These are phyloP conservation scores for Tagetes erecta DNA, from an alignment of 129 eudicot genomes.

Conservation along the genomic window DNA sequence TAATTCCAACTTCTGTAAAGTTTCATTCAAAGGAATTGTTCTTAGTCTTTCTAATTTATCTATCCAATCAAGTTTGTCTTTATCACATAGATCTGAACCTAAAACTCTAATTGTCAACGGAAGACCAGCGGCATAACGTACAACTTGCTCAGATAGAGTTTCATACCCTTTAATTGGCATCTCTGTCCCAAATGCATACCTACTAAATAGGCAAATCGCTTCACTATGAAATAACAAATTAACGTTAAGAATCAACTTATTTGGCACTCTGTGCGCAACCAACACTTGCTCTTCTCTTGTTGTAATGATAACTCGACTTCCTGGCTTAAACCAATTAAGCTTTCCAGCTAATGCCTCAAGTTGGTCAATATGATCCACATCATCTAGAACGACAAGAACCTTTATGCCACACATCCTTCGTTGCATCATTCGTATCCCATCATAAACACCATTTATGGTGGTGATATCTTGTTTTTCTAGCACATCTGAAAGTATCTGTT, in stretches of 20 bases:
- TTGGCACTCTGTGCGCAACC: background rate
- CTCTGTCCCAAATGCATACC: slow-evolving; percentile 23
- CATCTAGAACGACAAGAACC: slow-evolving; percentile 28
- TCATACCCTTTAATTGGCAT: slow-evolving; percentile 10
- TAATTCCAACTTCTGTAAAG: background rate
- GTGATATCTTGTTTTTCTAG: background rate
- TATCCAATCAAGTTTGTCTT: background rate
- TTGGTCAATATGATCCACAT: slow-evolving; percentile 18
- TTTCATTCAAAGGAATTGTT: background rate
- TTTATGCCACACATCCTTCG: background rate
- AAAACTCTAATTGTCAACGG: slow-evolving; percentile 13
- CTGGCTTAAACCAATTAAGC: slow-evolving; percentile 14
- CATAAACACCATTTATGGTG: background rate
- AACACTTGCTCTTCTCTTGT: slow-evolving; percentile 20
- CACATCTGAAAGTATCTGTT: slow-evolving; percentile 18
- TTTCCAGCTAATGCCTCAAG: slow-evolving; percentile 24
- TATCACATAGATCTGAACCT: slow-evolving; percentile 8
- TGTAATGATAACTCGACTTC: slow-evolving; percentile 22
- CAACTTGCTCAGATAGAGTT: slow-evolving; percentile 7
- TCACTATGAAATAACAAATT: background rate
- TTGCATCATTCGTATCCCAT: slow-evolving; percentile 5
- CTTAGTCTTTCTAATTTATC: slow-evolving; percentile 1
- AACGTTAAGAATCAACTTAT: background rate
- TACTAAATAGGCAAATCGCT: slow-evolving; percentile 12
- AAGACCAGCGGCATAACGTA: slow-evolving; percentile 24